A percentile compares a stretch with the other conserved stretches of the same genome.
These are phyloP conservation scores for Phytophthora meadii DNA, from an alignment of 352 stramenopile species.

Conservation along the genomic window DNA sequence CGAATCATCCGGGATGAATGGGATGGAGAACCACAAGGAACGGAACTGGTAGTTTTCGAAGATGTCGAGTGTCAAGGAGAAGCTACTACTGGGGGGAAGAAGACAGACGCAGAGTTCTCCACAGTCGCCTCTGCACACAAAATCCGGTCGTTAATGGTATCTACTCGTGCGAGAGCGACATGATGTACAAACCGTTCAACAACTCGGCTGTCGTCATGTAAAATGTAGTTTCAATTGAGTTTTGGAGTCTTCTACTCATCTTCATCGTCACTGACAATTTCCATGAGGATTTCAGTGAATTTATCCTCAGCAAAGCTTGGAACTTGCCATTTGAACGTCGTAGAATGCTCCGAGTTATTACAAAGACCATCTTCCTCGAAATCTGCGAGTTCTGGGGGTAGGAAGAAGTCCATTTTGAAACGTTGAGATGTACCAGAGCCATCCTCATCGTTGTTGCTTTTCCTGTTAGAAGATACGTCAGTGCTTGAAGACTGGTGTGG, in stretches of 20 bases:
- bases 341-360: constrained; percentile 9
- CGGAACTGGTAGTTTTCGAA: constrained; percentile 28
- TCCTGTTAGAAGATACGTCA: constrained; percentile 3
- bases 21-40: constrained; percentile 18
- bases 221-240: neutral
- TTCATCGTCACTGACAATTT: constrained; percentile 44
- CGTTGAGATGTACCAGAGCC: constrained; percentile 20
- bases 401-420: constrained; percentile 22
- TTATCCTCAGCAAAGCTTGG: constrained; percentile 20
- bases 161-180: constrained; percentile 30
- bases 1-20: constrained; percentile 18
- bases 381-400: constrained; percentile 57
- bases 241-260: constrained; percentile 14
- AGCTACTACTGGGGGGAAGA: constrained; percentile 12
- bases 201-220: constrained; percentile 15
- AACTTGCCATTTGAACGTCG: constrained; percentile 38
- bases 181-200: constrained; percentile 29
- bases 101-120: constrained; percentile 9
- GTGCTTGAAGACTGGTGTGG: constrained; percentile 10
- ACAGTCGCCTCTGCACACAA: constrained; percentile 15
- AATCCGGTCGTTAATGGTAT: constrained; percentile 30
- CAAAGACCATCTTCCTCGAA: constrained; percentile 69
- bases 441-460: constrained; percentile 27
- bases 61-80: constrained; percentile 21
- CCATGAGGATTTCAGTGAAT: constrained; percentile 30